phyloP scores from a whole-genome alignment of 345 rosid species.

The Hypericum androsaemum region DNA sequence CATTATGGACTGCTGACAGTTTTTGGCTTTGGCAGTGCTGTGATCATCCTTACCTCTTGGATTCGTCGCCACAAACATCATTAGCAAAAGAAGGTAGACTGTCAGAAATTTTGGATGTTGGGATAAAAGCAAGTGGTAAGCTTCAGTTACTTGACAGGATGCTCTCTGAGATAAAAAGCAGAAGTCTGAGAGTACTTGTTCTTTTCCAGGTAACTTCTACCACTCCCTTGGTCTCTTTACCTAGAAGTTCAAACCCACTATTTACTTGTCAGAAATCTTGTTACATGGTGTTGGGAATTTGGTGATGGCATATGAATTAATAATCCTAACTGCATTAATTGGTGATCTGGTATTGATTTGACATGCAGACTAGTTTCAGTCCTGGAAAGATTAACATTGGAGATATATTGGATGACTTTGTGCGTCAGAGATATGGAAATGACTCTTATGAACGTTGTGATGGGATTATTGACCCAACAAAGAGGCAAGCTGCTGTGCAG shows the following conservation, averaged over 20 bases:
- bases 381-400: constrained; percentile 47
- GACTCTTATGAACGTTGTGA: constrained; percentile 76
- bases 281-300: not conserved
- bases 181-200: constrained; percentile 51
- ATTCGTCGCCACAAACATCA: constrained; percentile 30
- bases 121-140: constrained; percentile 86
- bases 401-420: constrained; percentile 77
- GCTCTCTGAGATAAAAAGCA: constrained; percentile 49
- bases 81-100: constrained; percentile 28
- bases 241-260: not conserved
- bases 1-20: too few species aligned
- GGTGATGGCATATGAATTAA: not conserved
- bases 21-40: constrained; percentile 54
- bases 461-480: constrained; percentile 24
- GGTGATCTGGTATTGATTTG: not conserved
- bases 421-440: constrained; percentile 63
- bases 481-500: constrained; percentile 45
- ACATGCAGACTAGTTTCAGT: constrained; percentile 44
- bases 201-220: constrained; percentile 65
- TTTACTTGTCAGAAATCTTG: not conserved
- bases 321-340: constrained; percentile 8
- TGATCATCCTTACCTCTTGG: constrained; percentile 74
- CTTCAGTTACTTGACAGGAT: constrained; percentile 63
- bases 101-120: constrained; percentile 49
- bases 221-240: not conserved